Base-by-base conservation (phyloP, 1,284 basidiomycete species). In the Ceratobasidium sp. region DNA sequence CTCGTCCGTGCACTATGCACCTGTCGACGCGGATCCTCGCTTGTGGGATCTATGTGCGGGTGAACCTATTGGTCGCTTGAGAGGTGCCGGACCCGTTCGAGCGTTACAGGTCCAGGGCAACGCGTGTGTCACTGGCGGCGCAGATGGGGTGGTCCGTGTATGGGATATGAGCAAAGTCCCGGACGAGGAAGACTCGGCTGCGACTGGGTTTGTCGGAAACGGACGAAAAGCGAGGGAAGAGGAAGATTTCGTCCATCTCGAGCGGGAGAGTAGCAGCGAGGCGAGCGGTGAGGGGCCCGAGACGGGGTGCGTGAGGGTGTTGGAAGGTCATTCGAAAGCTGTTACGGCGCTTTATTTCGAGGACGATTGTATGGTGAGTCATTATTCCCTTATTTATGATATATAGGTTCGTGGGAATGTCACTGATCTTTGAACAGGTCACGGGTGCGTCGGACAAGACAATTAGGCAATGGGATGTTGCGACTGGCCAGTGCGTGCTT, bases 381-480 rank as follows among this genome's bases (percentile, higher is more conserved):
- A 9, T 70, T 67, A n/a, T 74, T 23, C 26, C 57, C 7, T n/a
- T 10, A 3, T 42, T 66, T 23, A 10, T 42, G 52, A 23, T 56
- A 40, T 13, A 42, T 59, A 46, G 38, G 23, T 46, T 73, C 42
- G 23, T 44, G 64, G 68, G 38, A 64, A 52, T 48, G 50, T 52
- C 26, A 26, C 13, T 2, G 46, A 62, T 64, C 78, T 23, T 69
- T 57, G 33, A 76, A 15, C 80, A 95, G 95, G 94, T 99, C 13
- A 98, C 97, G 1, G 98, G 98, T 66, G 97, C 97, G 3, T 96
- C 95, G 3, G 98, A 99, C 87, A 98, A 99, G 87, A 99, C 98
- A 0, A 89, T 99, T 78, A 93, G 97, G 2, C 97, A 99, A 84
- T 99, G 98, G 98, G 97, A 99, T 84, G 90, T 99, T 77, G 91